Conservation (phyloP, 192 early-diverging fungal species). For the Gamsiella multidivaricata region DNA sequence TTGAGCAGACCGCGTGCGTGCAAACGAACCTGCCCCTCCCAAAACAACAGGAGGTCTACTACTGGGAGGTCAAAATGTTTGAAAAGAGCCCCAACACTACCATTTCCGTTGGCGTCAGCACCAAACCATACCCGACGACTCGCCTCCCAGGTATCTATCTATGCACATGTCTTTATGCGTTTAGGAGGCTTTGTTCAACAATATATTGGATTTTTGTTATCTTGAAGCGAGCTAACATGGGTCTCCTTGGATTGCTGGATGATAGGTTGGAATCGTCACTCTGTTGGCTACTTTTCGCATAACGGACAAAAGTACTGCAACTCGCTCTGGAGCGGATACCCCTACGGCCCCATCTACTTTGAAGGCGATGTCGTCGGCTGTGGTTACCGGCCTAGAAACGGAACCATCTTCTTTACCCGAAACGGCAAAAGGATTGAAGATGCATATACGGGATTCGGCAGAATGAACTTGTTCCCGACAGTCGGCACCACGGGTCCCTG, state of each 20-base stretch:
- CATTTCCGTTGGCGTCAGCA: constrained; percentile 77
- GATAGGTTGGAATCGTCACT: constrained; percentile 80
- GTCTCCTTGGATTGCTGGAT: too few relatives aligned
- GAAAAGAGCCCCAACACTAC: constrained; percentile 76
- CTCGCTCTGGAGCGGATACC: constrained; percentile 71
- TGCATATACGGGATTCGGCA: constrained; percentile 71
- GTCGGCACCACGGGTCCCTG: constrained; percentile 69
- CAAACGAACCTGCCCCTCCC: constrained; percentile 86
- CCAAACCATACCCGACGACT: constrained; percentile 80
- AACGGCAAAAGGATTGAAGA: constrained; percentile 79
- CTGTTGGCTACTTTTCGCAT: constrained; percentile 76
- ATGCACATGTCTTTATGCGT: not conserved
- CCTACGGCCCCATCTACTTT: constrained; percentile 72
- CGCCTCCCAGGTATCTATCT: constrained; percentile 69
- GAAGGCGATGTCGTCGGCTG: constrained; percentile 83
- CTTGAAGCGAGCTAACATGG: too few relatives aligned
- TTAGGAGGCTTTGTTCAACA: not conserved
- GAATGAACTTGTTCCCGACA: constrained; percentile 77
- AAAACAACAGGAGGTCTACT: constrained; percentile 83
- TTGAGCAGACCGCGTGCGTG: constrained; percentile 76
- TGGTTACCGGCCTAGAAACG: constrained; percentile 80
- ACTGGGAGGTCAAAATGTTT: constrained; percentile 85
- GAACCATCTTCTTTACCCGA: constrained; percentile 80
- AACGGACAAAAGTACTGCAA: constrained; percentile 75
- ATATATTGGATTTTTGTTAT: not conserved